Conservation (phyloP, 139 green algal species). For the Edaphochlamys debaryana region DNA sequence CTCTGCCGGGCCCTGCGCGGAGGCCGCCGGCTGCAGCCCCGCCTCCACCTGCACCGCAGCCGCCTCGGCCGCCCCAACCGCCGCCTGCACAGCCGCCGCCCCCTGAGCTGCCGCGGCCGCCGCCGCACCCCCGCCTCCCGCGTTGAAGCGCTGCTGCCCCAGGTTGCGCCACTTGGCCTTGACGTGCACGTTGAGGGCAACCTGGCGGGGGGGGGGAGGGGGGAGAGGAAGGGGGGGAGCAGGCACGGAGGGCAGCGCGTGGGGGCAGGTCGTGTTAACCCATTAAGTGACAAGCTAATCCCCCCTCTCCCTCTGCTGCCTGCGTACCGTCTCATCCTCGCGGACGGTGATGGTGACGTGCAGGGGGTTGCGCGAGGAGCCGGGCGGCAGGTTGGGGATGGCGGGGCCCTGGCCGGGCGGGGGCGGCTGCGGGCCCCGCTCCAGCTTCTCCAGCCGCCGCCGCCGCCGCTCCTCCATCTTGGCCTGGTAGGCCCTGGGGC, state of each 20-base stretch:
- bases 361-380: conserved; percentile 4
- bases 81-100: neutral
- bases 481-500: conserved; percentile 10
- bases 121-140: neutral
- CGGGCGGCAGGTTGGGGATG: conserved; percentile 1
- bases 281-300: neutral
- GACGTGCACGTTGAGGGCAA: conserved; percentile 1
- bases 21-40: too few species aligned
- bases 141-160: neutral
- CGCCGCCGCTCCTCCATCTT: conserved; percentile 35
- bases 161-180: conserved; percentile 1
- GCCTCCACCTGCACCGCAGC: too few species aligned
- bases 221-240: too few species aligned
- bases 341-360: neutral
- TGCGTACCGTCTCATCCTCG: conserved; percentile 8
- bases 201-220: neutral
- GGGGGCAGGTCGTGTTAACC: too few species aligned
- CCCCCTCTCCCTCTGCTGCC: too few species aligned
- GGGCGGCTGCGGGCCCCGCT: neutral
- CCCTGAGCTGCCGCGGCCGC: neutral
- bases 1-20: too few species aligned
- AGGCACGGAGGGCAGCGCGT: too few species aligned
- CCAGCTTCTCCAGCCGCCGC: neutral
- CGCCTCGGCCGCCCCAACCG: too few species aligned
- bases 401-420: neutral